These are phyloP conservation scores for Amylostereum chailletii DNA, from an alignment of 1,284 basidiomycete genomes.

Conservation along the genomic window DNA sequence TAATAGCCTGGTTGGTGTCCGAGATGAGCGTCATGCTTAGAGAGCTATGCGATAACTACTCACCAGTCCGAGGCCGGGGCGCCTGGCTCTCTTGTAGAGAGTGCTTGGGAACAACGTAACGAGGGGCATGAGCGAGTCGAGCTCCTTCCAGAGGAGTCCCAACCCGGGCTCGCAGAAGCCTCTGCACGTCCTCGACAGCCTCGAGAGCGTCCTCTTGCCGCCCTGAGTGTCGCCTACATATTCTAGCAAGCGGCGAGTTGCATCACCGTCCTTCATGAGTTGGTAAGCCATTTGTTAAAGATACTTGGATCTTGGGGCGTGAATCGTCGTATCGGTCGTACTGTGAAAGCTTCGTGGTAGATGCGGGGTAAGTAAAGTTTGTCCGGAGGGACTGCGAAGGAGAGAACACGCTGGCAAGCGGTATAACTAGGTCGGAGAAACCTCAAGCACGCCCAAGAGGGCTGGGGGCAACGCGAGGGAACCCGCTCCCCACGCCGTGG, in stretches of 20 bases:
- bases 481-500: not conserved
- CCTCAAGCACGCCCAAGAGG: conserved; percentile 12
- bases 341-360: conserved; percentile 13
- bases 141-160: conserved; percentile 63
- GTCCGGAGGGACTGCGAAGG: conserved; percentile 16
- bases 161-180: conserved; percentile 65
- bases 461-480: conserved; percentile 5
- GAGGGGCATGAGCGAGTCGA: conserved; percentile 66
- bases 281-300: conserved; percentile 43
- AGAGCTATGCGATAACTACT: conserved; percentile 22
- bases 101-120: conserved; percentile 59
- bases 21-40: conserved; percentile 6
- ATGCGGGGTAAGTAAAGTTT: conserved; percentile 19
- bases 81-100: conserved; percentile 57
- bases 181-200: conserved; percentile 66
- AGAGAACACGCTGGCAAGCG: conserved; percentile 15
- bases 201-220: conserved; percentile 33
- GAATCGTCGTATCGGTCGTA: conserved; percentile 26
- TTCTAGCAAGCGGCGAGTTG: conserved; percentile 55
- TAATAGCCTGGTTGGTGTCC: conserved; percentile 35
- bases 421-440: not conserved
- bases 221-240: conserved; percentile 56
- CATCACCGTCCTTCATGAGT: conserved; percentile 58
- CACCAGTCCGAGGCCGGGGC: conserved; percentile 67
- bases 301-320: conserved; percentile 33